Percentiles rank a stretch among this genome's conserved stretches.
phyloP scores from a whole-genome alignment of 495 filamentous ascomycete genomes.

The Venustampulla echinocandica region DNA sequence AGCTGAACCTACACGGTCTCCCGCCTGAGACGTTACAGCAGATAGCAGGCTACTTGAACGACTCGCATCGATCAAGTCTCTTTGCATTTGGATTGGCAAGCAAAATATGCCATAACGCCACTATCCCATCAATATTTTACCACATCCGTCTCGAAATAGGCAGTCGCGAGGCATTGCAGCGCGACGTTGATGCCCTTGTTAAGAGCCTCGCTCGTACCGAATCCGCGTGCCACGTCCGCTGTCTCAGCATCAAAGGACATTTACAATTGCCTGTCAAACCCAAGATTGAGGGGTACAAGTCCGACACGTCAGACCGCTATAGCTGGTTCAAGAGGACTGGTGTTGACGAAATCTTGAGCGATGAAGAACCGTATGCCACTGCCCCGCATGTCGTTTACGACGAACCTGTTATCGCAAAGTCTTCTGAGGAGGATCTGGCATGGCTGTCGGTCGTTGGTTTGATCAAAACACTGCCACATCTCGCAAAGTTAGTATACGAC shows the following conservation, averaged over 20 bases:
- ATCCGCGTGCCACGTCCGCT: neutral
- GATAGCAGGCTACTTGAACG: slow-evolving; percentile 1
- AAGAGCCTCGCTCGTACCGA: neutral
- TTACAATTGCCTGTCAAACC: neutral
- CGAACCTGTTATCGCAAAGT: neutral
- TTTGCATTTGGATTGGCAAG: slow-evolving; percentile 3
- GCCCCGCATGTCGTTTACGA: neutral
- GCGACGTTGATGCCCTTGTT: slow-evolving; percentile 2
- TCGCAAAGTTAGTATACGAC: slow-evolving; percentile 2
- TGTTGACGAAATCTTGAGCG: neutral
- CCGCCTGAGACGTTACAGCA: slow-evolving; percentile 2
- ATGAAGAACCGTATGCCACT: neutral
- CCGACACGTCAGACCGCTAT: neutral
- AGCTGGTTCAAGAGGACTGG: neutral
- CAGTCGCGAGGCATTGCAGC: neutral
- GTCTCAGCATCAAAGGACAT: slow-evolving; percentile 1
- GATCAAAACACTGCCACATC: slow-evolving; percentile 1
- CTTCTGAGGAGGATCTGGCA: slow-evolving; percentile 1
- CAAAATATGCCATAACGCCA: slow-evolving; percentile 1
- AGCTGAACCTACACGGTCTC: slow-evolving; percentile 1
- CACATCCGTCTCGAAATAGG: neutral
- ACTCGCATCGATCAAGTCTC: slow-evolving; percentile 2
- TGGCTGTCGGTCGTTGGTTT: neutral
- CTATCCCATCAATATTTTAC: neutral
- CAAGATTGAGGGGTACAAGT: neutral